Conservation (phyloP, 1,284 basidiomycete species). For the Mycena citricolor region DNA sequence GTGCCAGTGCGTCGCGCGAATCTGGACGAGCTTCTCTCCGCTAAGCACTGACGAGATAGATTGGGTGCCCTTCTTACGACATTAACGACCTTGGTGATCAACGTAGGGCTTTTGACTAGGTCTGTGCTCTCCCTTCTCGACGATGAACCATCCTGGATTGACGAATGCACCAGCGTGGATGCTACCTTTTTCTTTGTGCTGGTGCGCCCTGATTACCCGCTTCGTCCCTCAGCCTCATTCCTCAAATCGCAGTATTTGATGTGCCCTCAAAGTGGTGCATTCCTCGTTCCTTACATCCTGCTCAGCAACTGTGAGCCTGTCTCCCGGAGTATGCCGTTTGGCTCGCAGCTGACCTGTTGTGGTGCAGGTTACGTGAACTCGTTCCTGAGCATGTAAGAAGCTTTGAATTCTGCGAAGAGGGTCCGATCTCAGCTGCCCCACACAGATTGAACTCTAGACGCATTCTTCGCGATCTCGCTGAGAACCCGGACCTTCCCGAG, state of each 20-base stretch:
- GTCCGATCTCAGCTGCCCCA: background rate
- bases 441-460: slow-evolving; percentile 20
- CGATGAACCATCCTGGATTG: background rate
- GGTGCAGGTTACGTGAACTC: slow-evolving; percentile 22
- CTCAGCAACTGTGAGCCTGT: slow-evolving; percentile 21
- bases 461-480: slow-evolving; percentile 21
- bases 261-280: slow-evolving; percentile 16
- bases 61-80: slow-evolving; percentile 19
- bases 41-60: background rate
- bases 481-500: no score
- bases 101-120: slow-evolving; percentile 22
- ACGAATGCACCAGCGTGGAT: slow-evolving; percentile 9
- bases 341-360: no score
- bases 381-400: slow-evolving; percentile 24
- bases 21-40: background rate
- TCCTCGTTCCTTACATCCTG: slow-evolving; percentile 24
- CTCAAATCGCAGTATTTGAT: slow-evolving; percentile 14
- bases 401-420: background rate
- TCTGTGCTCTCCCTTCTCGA: background rate
- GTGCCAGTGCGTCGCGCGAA: slow-evolving; percentile 8
- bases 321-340: slow-evolving; percentile 1
- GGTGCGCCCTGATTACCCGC: slow-evolving; percentile 4
- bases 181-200: slow-evolving; percentile 17
- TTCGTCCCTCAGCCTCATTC: background rate
- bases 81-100: slow-evolving; percentile 18